Evolutionary conservation across 106 monocot species (phyloP).

Genomic region (Dendrobium catenatum): DNA sequence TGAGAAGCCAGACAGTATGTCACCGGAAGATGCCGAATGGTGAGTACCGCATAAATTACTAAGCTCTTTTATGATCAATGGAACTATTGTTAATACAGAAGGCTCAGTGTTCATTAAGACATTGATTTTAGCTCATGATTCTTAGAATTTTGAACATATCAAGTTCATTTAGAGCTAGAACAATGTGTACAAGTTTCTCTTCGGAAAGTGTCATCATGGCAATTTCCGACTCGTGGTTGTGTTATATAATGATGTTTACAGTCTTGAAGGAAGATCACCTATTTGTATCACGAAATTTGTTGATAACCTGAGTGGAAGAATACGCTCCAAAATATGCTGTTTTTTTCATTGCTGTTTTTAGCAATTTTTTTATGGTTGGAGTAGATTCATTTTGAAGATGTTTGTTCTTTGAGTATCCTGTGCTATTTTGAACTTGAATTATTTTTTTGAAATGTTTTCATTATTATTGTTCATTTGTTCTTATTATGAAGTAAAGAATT

Average conservation of each 20-base stretch:
- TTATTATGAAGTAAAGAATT: background rate
- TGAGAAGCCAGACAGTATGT: constrained; percentile 62
- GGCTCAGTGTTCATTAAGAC: too few species aligned
- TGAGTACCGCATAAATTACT: constrained; percentile 15
- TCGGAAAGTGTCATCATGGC: background rate
- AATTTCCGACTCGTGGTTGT: background rate
- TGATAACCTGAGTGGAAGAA: too few species aligned
- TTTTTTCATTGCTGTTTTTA: background rate
- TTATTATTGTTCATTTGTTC: background rate
- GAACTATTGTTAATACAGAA: background rate
- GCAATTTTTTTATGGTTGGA: background rate
- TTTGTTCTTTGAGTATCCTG: background rate
- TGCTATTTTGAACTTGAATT: background rate
- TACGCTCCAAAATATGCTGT: too few species aligned
- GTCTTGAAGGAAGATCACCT: background rate
- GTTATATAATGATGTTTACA: background rate
- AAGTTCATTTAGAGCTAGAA: background rate
- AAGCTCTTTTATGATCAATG: background rate
- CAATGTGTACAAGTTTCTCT: background rate
- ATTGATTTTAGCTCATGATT: background rate
- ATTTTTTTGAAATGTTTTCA: background rate
- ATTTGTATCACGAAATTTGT: background rate
- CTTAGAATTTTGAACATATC: background rate
- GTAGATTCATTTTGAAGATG: background rate
- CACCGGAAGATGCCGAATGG: constrained; percentile 76